These are phyloP conservation scores for Aspergillus campestris DNA, from an alignment of 495 filamentous ascomycete genomes.

Conservation along the genomic window DNA sequence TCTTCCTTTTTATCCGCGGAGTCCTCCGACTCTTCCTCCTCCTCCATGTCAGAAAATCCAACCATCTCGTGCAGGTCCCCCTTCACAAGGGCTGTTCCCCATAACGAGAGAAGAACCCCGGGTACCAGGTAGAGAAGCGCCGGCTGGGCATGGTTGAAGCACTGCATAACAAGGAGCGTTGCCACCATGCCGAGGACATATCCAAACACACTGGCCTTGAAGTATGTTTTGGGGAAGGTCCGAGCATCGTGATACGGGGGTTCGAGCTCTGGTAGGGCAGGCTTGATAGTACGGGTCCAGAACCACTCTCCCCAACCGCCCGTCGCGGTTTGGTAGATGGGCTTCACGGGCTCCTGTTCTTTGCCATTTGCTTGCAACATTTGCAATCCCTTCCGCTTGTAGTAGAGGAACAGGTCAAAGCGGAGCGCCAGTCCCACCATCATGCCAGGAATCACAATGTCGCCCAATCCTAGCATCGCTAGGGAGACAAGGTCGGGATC, in stretches of 20 bases:
- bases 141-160: slow-evolving; percentile 76
- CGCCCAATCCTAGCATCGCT: slow-evolving; percentile 87
- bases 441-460: slow-evolving; percentile 91
- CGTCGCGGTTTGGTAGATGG: slow-evolving; percentile 51
- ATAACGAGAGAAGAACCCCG: slow-evolving; percentile 64
- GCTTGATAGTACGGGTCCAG: slow-evolving; percentile 50
- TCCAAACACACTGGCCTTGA: slow-evolving; percentile 67
- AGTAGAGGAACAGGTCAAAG: slow-evolving; percentile 82
- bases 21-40: slow-evolving; percentile 22
- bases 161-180: slow-evolving; percentile 69
- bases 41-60: slow-evolving; percentile 64
- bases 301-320: slow-evolving; percentile 78
- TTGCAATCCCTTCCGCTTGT: slow-evolving; percentile 48
- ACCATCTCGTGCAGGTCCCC: slow-evolving; percentile 70
- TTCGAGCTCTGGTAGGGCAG: slow-evolving; percentile 23
- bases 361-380: slow-evolving; percentile 29
- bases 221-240: slow-evolving; percentile 79
- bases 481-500: slow-evolving; percentile 37
- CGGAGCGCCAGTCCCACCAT: slow-evolving; percentile 81
- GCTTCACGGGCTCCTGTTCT: slow-evolving; percentile 32
- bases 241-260: slow-evolving; percentile 34
- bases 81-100: slow-evolving; percentile 65
- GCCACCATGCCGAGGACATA: slow-evolving; percentile 73
- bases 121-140: slow-evolving; percentile 92
- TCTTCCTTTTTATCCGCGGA: slow-evolving; percentile 10